Evolutionary conservation across 2,329 filamentous ascomycete genomes (phyloP), one percentile per base, ranked within the genome.

Genomic region (Penicillium sp.): DNA sequence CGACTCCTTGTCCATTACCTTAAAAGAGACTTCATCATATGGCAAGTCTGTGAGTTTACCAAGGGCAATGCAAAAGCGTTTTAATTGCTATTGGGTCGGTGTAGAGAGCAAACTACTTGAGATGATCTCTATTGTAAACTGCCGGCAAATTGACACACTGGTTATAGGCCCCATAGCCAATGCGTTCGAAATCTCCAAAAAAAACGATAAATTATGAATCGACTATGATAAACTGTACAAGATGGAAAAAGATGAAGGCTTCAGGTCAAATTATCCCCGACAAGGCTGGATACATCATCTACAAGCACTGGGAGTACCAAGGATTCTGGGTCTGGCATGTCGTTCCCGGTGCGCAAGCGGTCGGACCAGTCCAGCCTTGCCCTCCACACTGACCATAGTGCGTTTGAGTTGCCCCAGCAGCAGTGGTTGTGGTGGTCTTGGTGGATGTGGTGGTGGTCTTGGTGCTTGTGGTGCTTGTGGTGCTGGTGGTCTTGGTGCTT

Each of bases 331-430:
- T 37, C 35, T 53, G 22, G 51, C 51, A 53, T 19, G 51, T 53
- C 1, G 51, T 53, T 25, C 51, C 51, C 4, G 51, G 16, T 1
- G 28, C 51, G 16, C 51, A 53, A 40, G 51, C 35, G 1, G 51
- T 53, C 10, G 51, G 51, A 11, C 51, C 51, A 30, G 51, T 53
- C 33, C 35, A 53, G 35, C 33, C 35, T 8, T 42, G 51, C 10
- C 51, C 51, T 53, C 51, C 51, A 26, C 51, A 53, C 14, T 53
- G 51, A 26, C 51, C 51, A 35, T 37, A 53, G 25, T 53, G 51
- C n/a, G 51, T 53, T 25, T 53, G 51, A 30, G 35, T 53, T n/a
- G 51, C 51, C 2, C 51, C 51, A 8, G 8, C 22, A 5, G 35
- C 22, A 13, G 51, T 40, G 22, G 51, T 53, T 22, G 51, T 52